Conservation (phyloP, 768 basidiomycete species). For the Lactarius hengduanensis region DNA sequence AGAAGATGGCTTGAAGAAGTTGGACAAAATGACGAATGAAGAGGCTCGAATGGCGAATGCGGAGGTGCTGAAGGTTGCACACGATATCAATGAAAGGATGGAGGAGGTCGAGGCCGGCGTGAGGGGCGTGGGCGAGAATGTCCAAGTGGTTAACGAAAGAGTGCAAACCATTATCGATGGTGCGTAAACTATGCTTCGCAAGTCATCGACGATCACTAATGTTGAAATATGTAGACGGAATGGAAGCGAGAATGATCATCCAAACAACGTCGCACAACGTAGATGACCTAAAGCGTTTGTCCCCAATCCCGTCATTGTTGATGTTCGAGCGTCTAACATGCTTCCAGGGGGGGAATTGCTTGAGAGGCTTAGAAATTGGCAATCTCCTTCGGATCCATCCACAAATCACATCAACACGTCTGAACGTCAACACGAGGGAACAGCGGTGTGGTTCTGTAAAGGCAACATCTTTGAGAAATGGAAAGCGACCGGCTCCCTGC, state of each 20-base stretch:
- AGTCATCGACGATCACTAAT: not conserved
- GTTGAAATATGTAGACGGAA: not conserved
- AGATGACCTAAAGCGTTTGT: too few species aligned
- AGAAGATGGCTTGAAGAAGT: not conserved
- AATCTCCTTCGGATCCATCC: too few species aligned
- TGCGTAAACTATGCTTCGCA: not conserved
- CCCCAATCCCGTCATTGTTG: too few species aligned
- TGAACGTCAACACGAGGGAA: too few species aligned
- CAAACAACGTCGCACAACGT: not conserved
- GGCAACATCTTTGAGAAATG: too few species aligned
- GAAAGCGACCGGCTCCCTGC: too few species aligned
- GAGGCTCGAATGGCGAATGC: not conserved
- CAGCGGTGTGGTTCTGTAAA: too few species aligned
- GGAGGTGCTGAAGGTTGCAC: not conserved
- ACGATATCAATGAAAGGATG: not conserved
- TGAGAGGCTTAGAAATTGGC: too few species aligned
- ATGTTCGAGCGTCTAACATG: too few species aligned
- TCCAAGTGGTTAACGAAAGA: not conserved
- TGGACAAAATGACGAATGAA: not conserved
- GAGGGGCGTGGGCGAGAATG: not conserved
- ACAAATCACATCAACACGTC: too few species aligned
- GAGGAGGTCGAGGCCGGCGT: not conserved
- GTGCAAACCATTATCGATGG: not conserved
- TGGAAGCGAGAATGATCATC: not conserved
- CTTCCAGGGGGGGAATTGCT: too few species aligned